phyloP scores from a whole-genome alignment of 345 rosid species.

The Eucalyptus caleyi region DNA sequence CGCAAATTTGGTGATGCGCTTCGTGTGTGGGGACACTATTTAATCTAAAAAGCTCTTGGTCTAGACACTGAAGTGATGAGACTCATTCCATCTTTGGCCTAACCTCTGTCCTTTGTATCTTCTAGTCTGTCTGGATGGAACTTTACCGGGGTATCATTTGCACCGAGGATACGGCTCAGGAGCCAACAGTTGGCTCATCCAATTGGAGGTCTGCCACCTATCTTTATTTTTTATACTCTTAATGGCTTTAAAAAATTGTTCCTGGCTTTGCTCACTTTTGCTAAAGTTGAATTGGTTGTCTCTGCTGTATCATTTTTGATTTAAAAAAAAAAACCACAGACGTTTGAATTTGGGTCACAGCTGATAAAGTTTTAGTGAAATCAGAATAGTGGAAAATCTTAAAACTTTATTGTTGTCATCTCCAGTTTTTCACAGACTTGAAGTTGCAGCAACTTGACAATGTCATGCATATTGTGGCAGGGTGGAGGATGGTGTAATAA shows the following conservation, averaged over 20 bases:
- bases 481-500: conserved; percentile 99
- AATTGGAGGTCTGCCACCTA: conserved; percentile 20
- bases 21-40: neutral
- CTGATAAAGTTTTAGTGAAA: neutral
- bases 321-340: neutral
- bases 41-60: neutral
- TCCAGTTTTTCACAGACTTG: neutral
- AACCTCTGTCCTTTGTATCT: neutral
- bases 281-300: neutral
- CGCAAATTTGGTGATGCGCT: neutral
- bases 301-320: neutral
- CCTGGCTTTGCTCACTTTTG: neutral
- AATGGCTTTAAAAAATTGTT: neutral
- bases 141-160: conserved; percentile 36
- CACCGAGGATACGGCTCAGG: conserved; percentile 32
- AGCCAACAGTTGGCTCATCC: conserved; percentile 36
- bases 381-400: neutral
- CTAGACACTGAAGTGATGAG: neutral
- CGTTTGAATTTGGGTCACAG: neutral
- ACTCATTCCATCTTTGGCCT: neutral
- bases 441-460: neutral
- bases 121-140: conserved; percentile 39
- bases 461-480: conserved; percentile 20
- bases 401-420: neutral
- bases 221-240: neutral